phyloP scores from a whole-genome alignment of 2,329 filamentous ascomycete genomes.

The Colletotrichum sp. region DNA sequence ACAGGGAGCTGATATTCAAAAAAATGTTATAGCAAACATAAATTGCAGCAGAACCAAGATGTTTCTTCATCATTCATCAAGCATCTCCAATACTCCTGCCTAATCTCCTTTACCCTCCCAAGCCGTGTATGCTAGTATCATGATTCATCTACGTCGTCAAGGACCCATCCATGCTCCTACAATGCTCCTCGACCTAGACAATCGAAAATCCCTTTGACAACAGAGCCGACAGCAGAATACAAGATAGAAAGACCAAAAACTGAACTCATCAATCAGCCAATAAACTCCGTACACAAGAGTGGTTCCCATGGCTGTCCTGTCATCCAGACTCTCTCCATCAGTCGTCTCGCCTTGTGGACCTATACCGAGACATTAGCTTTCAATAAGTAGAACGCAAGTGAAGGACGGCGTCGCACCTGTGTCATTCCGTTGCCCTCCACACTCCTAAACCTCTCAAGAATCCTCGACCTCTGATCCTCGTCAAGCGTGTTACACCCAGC shows the following conservation, averaged over 20 bases:
- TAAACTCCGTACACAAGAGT: constrained; percentile 70
- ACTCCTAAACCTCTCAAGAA: constrained; percentile 69
- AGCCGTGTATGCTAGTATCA: background rate
- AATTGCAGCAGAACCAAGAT: background rate
- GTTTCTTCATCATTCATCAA: background rate
- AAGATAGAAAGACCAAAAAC: background rate
- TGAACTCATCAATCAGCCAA: constrained; percentile 52
- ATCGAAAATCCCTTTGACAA: background rate
- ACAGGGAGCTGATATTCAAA: background rate
- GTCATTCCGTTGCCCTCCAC: constrained; percentile 79
- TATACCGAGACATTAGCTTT: constrained; percentile 26
- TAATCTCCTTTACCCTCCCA: background rate
- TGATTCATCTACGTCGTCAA: background rate
- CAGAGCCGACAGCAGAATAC: background rate
- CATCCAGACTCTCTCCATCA: constrained; percentile 75
- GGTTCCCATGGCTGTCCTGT: constrained; percentile 73
- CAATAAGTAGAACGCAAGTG: background rate
- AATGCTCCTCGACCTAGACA: background rate
- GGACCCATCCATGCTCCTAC: background rate
- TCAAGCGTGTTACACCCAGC: constrained; percentile 77
- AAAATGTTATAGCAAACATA: background rate
- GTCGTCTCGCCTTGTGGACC: constrained; percentile 62
- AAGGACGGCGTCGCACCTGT: constrained; percentile 57
- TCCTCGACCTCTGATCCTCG: constrained; percentile 57
- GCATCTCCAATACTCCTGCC: background rate